Evolutionary conservation across 768 basidiomycete species (phyloP).

Genomic region (Tulasnella calospora): DNA sequence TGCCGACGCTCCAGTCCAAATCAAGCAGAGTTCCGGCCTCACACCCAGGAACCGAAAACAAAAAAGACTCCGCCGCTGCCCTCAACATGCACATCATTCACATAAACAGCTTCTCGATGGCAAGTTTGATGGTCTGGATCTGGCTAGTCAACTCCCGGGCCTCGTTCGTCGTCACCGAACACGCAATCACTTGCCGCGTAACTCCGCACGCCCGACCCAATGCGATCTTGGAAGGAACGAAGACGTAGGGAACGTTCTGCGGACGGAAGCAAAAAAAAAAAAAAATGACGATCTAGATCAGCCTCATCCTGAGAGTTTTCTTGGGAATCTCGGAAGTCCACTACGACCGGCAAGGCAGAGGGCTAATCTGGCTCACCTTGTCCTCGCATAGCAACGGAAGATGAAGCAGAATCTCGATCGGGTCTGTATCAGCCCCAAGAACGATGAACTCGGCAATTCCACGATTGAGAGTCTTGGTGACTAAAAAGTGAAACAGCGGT

Average conservation of each 20-base stretch:
- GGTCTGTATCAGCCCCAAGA: constrained; percentile 93
- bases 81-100: not conserved
- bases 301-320: constrained; percentile 4
- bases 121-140: constrained; percentile 78
- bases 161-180: constrained; percentile 95
- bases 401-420: constrained; percentile 94
- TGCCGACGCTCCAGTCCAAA: not conserved
- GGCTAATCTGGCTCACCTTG: constrained; percentile 54
- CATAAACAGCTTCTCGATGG: constrained; percentile 59
- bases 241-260: constrained; percentile 93
- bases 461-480: constrained; percentile 96
- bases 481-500: constrained; percentile 40
- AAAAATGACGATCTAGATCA: not conserved
- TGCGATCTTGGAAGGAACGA: constrained; percentile 91
- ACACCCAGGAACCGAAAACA: not conserved
- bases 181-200: constrained; percentile 88
- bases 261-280: not conserved
- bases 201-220: constrained; percentile 95
- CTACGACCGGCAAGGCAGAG: not conserved
- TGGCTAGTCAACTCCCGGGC: constrained; percentile 84
- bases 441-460: constrained; percentile 98
- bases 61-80: not conserved
- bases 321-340: not conserved
- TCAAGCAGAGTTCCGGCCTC: constrained; percentile 2
- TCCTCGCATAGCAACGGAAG: constrained; percentile 97